Evolutionary conservation across 805 yeast genomes (phyloP).

Genomic region (Cephaloascus fragrans): DNA sequence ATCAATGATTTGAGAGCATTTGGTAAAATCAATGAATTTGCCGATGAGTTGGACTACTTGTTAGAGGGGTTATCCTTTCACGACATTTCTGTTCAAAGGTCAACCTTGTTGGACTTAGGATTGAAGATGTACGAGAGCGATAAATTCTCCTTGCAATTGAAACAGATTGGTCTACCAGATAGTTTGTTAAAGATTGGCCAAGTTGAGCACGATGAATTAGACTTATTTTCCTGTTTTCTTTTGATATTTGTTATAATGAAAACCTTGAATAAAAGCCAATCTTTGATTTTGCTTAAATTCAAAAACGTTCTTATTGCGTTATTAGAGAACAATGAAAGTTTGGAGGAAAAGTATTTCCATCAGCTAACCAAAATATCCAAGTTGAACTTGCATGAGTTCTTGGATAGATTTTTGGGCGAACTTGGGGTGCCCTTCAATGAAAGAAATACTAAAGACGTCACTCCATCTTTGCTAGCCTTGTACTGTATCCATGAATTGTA

Average conservation of each 20-base stretch:
- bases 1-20: constrained; percentile 17
- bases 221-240: background rate
- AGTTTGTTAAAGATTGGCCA: background rate
- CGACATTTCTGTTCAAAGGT: constrained; percentile 6
- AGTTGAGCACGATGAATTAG: background rate
- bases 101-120: constrained; percentile 14
- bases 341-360: too few species aligned
- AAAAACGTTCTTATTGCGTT: background rate
- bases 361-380: background rate
- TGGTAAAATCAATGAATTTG: constrained; percentile 15
- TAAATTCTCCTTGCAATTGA: constrained; percentile 8
- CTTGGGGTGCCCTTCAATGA: background rate
- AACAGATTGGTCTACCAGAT: constrained; percentile 6
- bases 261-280: background rate
- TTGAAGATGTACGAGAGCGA: constrained; percentile 10
- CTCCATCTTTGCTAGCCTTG: background rate
- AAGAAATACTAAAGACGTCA: too few species aligned
- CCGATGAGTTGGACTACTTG: constrained; percentile 7
- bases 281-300: background rate
- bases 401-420: background rate
- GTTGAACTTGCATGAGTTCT: background rate
- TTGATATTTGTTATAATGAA: background rate
- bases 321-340: background rate
- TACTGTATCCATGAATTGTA: background rate
- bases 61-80: constrained; percentile 6